Conservation (phyloP, 352 stramenopile genomes). For the Globisporangium alternatum region DNA sequence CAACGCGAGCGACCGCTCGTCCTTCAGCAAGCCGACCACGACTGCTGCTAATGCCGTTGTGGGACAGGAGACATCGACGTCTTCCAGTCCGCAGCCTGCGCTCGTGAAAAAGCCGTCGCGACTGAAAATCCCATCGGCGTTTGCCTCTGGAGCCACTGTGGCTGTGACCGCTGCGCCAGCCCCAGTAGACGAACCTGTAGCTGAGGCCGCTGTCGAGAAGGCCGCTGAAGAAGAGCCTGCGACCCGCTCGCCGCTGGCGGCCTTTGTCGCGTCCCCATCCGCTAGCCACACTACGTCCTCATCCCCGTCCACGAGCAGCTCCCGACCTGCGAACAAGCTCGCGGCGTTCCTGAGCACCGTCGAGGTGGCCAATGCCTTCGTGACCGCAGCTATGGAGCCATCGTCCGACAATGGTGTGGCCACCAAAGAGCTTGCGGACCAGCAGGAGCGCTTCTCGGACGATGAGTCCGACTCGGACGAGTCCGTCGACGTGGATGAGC, state of each 20-base stretch:
- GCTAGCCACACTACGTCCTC: background rate
- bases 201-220: background rate
- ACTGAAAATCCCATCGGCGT: conserved; percentile 33
- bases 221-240: background rate
- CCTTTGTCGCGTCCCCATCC: conserved; percentile 1
- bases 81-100: conserved; percentile 8
- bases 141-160: conserved; percentile 11
- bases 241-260: conserved; percentile 3
- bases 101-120: conserved; percentile 25
- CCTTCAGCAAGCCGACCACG: conserved; percentile 3
- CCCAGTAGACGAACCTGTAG: background rate
- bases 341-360: conserved; percentile 68
- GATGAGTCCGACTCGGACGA: background rate
- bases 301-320: background rate
- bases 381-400: background rate
- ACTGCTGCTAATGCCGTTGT: background rate
- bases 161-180: background rate
- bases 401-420: conserved; percentile 19
- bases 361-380: conserved; percentile 20
- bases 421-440: conserved; percentile 17
- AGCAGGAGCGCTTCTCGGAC: conserved; percentile 6
- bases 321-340: conserved; percentile 36
- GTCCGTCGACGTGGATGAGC: conserved; percentile 3
- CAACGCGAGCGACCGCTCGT: conserved; percentile 22
- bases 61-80: background rate